phyloP scores from a whole-genome alignment of 768 basidiomycete genomes.

The Solioccasus polychromus region DNA sequence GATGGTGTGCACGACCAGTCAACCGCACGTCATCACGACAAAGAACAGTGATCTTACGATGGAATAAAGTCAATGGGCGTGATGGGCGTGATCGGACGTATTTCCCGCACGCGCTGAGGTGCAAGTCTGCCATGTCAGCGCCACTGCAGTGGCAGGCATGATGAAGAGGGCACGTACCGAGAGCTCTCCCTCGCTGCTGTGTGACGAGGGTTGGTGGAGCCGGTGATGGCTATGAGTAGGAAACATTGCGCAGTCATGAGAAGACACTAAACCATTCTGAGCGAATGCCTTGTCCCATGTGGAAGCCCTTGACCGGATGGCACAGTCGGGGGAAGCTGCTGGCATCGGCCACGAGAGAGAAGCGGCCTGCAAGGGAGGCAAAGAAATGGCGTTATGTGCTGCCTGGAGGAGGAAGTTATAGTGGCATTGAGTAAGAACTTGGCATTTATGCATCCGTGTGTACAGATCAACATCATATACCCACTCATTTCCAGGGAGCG shows the following conservation, averaged over 20 bases:
- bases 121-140: conserved; percentile 13
- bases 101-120: conserved; percentile 27
- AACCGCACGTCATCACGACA: conserved; percentile 9
- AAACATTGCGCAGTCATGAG: conserved; percentile 33
- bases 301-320: conserved; percentile 30
- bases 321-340: conserved; percentile 25
- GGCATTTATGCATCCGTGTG: conserved; percentile 37
- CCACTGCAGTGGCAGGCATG: neutral
- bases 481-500: conserved; percentile 40
- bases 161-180: conserved; percentile 21
- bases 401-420: conserved; percentile 28
- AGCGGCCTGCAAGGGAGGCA: conserved; percentile 22
- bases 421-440: conserved; percentile 32
- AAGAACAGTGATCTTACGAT: conserved; percentile 24
- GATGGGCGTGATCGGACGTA: conserved; percentile 36
- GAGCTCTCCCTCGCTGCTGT: conserved; percentile 26
- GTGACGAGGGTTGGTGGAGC: conserved; percentile 20
- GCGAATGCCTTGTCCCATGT: conserved; percentile 35
- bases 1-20: conserved; percentile 5
- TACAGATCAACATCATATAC: conserved; percentile 35
- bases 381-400: conserved; percentile 19
- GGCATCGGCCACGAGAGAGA: conserved; percentile 29
- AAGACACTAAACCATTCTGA: conserved; percentile 39
- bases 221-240: conserved; percentile 31
- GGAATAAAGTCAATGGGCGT: conserved; percentile 33